Conservation (phyloP, 2,329 filamentous ascomycete genomes). For the Colletotrichum spinosum region DNA sequence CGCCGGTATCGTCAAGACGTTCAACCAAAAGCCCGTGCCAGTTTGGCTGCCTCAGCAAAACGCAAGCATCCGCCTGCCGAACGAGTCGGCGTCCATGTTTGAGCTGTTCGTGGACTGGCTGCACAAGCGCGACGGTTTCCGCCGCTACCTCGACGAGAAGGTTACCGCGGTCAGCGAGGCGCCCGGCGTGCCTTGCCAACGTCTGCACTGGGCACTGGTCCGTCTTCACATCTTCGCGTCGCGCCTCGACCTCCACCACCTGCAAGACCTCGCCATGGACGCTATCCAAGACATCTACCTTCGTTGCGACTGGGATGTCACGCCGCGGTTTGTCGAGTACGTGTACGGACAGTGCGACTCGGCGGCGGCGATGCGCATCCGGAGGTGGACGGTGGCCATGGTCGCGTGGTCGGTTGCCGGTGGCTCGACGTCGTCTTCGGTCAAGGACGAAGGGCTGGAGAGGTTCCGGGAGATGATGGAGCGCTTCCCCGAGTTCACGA, state of each 20-base stretch:
- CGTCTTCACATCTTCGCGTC: slow-evolving; percentile 69
- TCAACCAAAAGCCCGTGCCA: slow-evolving; percentile 43
- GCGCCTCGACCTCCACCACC: slow-evolving; percentile 58
- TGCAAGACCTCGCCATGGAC: slow-evolving; percentile 70
- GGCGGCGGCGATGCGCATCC: slow-evolving; percentile 61
- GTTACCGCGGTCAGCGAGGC: slow-evolving; percentile 43
- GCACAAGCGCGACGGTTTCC: slow-evolving; percentile 55
- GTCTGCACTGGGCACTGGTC: slow-evolving; percentile 65
- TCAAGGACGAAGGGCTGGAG: slow-evolving; percentile 34
- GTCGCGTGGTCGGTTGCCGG: slow-evolving; percentile 65
- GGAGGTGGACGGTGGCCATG: slow-evolving; percentile 71
- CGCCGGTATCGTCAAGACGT: slow-evolving; percentile 37
- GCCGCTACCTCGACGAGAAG: slow-evolving; percentile 55
- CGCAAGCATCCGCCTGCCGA: slow-evolving; percentile 50
- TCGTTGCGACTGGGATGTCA: slow-evolving; percentile 68
- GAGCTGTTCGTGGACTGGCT: slow-evolving; percentile 66
- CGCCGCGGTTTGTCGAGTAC: slow-evolving; percentile 61
- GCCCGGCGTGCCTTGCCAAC: slow-evolving; percentile 41
- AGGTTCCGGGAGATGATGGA: slow-evolving; percentile 58
- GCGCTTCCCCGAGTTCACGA: slow-evolving; percentile 57
- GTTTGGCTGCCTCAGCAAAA: slow-evolving; percentile 48
- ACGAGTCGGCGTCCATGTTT: slow-evolving; percentile 64
- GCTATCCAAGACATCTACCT: slow-evolving; percentile 70
- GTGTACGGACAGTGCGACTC: slow-evolving; percentile 66
- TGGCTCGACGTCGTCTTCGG: slow-evolving; percentile 43